Evolutionary conservation across 2,329 filamentous ascomycete genomes (phyloP).

Genomic region (Ciborinia camelliae): DNA sequence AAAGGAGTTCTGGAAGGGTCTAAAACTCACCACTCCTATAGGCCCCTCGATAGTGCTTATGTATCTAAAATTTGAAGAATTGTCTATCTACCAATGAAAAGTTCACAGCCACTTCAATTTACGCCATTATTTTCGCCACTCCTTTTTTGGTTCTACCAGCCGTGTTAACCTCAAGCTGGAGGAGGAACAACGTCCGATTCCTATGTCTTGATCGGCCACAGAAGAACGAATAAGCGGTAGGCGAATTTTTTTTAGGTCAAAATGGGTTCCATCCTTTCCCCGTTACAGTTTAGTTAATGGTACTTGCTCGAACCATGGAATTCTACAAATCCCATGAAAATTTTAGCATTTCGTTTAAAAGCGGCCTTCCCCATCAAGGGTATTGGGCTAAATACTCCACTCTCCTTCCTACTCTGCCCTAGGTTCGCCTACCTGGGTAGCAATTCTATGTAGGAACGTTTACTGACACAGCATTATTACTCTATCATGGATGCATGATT

Average conservation of each 20-base stretch:
- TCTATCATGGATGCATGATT: slow-evolving; percentile 1
- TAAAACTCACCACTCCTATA: not conserved
- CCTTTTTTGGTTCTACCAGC: not conserved
- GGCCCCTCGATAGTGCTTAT: not conserved
- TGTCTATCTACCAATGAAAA: not conserved
- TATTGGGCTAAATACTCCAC: not conserved
- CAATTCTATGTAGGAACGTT: not conserved
- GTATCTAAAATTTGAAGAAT: not conserved
- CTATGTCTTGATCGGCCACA: not conserved
- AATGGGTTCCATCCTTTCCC: not conserved
- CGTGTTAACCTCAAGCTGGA: not conserved
- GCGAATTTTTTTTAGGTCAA: not conserved
- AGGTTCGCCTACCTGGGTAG: not conserved
- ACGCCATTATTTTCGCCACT: slow-evolving; percentile 4
- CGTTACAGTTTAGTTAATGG: slow-evolving; percentile 2
- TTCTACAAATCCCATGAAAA: slow-evolving; percentile 19
- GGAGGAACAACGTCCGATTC: not conserved
- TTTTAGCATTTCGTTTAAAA: slow-evolving; percentile 17
- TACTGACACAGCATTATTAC: not conserved
- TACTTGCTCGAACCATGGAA: slow-evolving; percentile 14
- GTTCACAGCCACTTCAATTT: slow-evolving; percentile 1
- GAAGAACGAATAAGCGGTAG: not conserved
- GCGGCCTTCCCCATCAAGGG: slow-evolving; percentile 16
- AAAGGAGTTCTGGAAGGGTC: not conserved
- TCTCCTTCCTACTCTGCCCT: slow-evolving; percentile 5